Conservation (phyloP, 768 basidiomycete genomes). For the Porpolomopsis calyptriformis region DNA sequence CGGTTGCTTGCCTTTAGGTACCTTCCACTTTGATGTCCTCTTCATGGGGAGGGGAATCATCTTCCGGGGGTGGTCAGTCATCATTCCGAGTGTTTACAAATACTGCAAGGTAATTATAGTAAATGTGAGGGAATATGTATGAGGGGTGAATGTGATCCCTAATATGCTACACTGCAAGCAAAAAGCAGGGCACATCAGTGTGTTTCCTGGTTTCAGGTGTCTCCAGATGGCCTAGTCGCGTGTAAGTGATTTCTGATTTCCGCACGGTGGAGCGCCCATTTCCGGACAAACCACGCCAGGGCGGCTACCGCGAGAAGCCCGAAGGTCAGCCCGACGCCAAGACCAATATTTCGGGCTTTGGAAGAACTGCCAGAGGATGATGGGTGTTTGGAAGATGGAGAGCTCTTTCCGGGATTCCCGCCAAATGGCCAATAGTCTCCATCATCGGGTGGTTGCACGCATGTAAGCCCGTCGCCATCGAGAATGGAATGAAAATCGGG, state of each 20-base stretch:
- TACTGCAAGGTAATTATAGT: no score
- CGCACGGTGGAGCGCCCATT: conserved; percentile 30
- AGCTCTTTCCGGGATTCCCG: conserved; percentile 28
- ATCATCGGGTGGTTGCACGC: conserved; percentile 54
- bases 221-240: conserved; percentile 11
- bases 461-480: conserved; percentile 51
- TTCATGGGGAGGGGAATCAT: no score
- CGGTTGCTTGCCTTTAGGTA: no score
- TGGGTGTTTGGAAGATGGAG: background rate
- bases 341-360: conserved; percentile 31
- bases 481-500: conserved; percentile 38
- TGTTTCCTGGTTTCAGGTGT: background rate
- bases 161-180: no score
- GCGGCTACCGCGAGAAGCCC: conserved; percentile 34
- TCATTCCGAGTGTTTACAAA: no score
- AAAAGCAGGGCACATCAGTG: background rate
- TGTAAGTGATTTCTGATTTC: conserved; percentile 16
- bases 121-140: no score
- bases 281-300: conserved; percentile 38
- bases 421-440: conserved; percentile 70
- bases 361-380: conserved; percentile 17
- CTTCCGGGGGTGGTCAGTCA: no score
- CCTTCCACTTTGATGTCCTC: no score
- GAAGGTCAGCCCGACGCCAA: conserved; percentile 41
- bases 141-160: no score